Percentiles rank a stretch among this genome's conserved stretches.
Conservation (phyloP, 148 eudicot species). For the Vaccinium darrowii region DNA sequence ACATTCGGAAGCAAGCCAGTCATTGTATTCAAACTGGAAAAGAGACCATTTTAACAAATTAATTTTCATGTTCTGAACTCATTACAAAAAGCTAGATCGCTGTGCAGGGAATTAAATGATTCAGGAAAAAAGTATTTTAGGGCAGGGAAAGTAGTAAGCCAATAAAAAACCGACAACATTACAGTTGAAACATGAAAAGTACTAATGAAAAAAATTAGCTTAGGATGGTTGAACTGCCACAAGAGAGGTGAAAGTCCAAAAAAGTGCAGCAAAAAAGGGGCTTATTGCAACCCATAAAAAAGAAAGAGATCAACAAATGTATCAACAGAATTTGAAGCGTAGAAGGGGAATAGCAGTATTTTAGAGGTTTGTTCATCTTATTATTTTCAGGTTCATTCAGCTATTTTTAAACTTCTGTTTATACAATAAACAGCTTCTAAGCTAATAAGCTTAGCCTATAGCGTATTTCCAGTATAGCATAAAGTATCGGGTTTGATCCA, state of each 20-base stretch:
- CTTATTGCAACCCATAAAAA: background rate
- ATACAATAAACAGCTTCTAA: background rate
- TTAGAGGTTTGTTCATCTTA: background rate
- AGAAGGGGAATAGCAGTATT: background rate
- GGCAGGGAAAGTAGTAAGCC: background rate
- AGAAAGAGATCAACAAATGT: background rate
- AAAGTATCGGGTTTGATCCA: background rate
- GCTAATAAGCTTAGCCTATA: too few species aligned
- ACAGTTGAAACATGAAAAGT: background rate
- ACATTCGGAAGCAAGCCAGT: constrained; percentile 71
- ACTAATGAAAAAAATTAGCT: background rate
- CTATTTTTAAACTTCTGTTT: background rate
- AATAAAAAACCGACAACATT: background rate
- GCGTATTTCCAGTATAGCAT: background rate
- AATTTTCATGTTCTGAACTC: background rate
- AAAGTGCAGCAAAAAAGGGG: background rate
- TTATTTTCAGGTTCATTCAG: background rate
- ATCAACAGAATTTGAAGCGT: background rate
- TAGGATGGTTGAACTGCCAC: too few species aligned
- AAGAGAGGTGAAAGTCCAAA: background rate
- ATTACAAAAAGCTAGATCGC: background rate
- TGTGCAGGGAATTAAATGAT: background rate
- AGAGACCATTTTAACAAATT: background rate
- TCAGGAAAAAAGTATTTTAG: too few species aligned
- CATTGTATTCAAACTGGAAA: constrained; percentile 73